Evolutionary conservation across 768 basidiomycete species (phyloP), one percentile per base, ranked within the genome.

Genomic region (Baorangia bicolor): DNA sequence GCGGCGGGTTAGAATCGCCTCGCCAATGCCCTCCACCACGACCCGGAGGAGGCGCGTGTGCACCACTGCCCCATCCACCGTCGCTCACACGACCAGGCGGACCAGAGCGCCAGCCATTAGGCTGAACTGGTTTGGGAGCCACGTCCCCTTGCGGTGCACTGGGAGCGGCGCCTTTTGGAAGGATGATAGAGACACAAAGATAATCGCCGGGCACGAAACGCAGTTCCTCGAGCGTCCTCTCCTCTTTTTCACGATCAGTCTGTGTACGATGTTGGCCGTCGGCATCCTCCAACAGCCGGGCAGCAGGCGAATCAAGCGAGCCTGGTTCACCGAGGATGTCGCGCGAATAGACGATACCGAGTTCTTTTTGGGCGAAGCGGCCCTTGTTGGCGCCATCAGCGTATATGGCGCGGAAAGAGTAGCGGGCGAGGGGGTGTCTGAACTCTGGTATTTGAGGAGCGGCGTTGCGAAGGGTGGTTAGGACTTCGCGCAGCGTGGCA

Each of bases 281-380:
- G 0, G 61, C 53, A 56, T 86, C 86, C 42, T 83, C 81, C 21
- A 85, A 71, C 3, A 91, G 77, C 3, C 86, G 80, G 0, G 85
- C 78, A 0, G 88, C 87, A 7, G 82, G 75, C 14, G 69, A 69
- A 38, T 78, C 76, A 21, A 88, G 68, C 1, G 85, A 71, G 33
- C 89, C 89, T 4, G 88, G 86, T 69, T 91, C 90, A 45, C 90
- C 90, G 3, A 91, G 81, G 59, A 92, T 88, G 72, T 92, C 92
- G 58, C 90, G 85, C 41, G 90, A 89, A 70, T 90, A 88, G 37
- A 93, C 86, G 64, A 81, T 81, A 27, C 91, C 91, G 40, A 93
- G 81, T 40, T 93, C 91, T 73, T 92, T 92, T 67, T 83, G 81
- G 0, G 84, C 75, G 60, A 86, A 88, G 16, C 83, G 81, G 6